A percentile compares a stretch with the other conserved stretches of the same genome.
These are phyloP conservation scores for Quercus parvula DNA, from an alignment of 306 rosid genomes.

Conservation along the genomic window DNA sequence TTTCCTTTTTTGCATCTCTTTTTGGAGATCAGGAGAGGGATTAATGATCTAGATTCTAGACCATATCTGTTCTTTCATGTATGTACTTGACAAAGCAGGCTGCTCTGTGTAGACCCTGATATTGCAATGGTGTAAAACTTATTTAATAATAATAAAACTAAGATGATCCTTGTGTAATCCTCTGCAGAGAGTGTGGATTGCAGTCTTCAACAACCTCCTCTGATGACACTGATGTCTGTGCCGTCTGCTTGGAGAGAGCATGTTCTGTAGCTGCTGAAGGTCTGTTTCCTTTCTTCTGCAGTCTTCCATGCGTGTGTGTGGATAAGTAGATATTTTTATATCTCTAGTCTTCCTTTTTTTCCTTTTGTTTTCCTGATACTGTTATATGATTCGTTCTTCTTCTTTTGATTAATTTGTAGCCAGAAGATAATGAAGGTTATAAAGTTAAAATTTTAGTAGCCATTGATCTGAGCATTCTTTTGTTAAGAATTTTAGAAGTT, in stretches of 20 bases:
- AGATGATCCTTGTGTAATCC: slow-evolving; percentile 20
- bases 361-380: background rate
- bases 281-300: slow-evolving; percentile 25
- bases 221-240: slow-evolving; percentile 69
- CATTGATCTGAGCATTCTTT: background rate
- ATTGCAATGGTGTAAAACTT: background rate
- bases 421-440: background rate
- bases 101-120: background rate
- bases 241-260: slow-evolving; percentile 90
- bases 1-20: background rate
- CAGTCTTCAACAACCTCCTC: slow-evolving; percentile 54
- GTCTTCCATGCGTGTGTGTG: background rate
- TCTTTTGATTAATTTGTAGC: background rate
- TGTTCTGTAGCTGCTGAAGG: slow-evolving; percentile 95
- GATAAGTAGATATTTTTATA: background rate
- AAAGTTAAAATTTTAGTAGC: background rate
- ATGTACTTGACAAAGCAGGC: background rate
- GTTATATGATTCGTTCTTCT: background rate
- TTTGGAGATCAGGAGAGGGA: background rate
- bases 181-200: slow-evolving; percentile 81
- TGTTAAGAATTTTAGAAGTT: background rate
- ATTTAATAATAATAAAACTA: slow-evolving; percentile 13
- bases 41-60: background rate
- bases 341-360: background rate
- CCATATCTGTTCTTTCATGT: slow-evolving; percentile 3